These are phyloP conservation scores for Annulohypoxylon bovei DNA, from an alignment of 495 filamentous ascomycete species.

Conservation along the genomic window DNA sequence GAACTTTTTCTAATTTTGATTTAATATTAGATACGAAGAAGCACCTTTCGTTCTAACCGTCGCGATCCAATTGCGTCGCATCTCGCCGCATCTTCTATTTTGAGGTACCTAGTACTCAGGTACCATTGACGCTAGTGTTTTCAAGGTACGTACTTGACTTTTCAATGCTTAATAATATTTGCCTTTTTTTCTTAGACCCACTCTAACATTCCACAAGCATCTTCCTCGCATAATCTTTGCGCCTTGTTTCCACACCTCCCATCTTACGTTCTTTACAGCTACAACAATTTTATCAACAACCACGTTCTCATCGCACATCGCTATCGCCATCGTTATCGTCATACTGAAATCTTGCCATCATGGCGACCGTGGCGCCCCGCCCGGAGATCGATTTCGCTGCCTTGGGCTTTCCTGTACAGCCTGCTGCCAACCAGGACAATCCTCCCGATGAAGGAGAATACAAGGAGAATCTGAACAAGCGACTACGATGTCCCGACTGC, in stretches of 20 bases:
- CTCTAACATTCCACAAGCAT: conserved; percentile 40
- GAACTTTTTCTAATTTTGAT: neutral
- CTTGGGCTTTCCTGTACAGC: neutral
- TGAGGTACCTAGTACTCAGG: neutral
- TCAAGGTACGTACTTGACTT: neutral
- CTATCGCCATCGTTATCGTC: neutral
- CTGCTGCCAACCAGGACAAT: neutral
- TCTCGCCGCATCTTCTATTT: neutral
- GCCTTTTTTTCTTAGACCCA: neutral
- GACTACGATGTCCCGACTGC: conserved; percentile 87
- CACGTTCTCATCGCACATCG: neutral
- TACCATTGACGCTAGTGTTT: neutral
- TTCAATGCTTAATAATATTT: neutral
- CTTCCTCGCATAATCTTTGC: conserved; percentile 12
- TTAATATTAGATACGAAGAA: no score
- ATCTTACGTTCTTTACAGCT: neutral
- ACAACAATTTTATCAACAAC: neutral
- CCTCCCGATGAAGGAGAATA: conserved; percentile 38
- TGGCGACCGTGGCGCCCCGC: conserved; percentile 26
- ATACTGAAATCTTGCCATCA: conserved; percentile 13
- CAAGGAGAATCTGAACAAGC: conserved; percentile 78
- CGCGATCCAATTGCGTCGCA: neutral
- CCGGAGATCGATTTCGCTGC: conserved; percentile 31
- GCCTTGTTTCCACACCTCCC: conserved; percentile 2
- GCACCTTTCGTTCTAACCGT: neutral